Base-by-base conservation (phyloP, 805 yeast species). In the Clavispora phyllophila region DNA sequence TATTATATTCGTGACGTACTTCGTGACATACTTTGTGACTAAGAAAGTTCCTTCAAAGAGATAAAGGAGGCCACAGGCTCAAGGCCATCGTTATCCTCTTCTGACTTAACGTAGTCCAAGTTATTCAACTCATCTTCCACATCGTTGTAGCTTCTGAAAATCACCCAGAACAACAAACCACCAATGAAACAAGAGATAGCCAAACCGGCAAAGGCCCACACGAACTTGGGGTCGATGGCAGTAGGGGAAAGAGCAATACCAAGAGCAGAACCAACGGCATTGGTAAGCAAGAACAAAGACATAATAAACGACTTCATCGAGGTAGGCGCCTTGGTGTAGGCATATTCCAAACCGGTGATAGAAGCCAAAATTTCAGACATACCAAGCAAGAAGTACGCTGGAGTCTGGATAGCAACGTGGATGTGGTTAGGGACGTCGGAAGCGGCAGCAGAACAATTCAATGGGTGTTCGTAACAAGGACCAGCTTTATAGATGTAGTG, bases 321-420 rank as follows among this genome's bases (percentile, higher is more conserved):
- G 8, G 72, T 73, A 33, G 93, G 93, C 5, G 93, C 91, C 67
- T 85, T 82, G 22, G 89, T 80, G 66, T 83, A 86, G 15, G 95
- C 95, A 58, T 83, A 84, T 66, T 86, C 93, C 53, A 83, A 75
- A 54, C 91, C 93, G 18, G 93, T 84, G 54, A 84, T 78, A 41
- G 86, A 82, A 25, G 90, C 89, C 53, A 86, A 76, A 50, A 85
- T 84, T 63, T 86, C 95, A 14, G 89, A 78, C 41, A 83, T 59
- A 10, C 86, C 91, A 62, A 83, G 79, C 49, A 86, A 65, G 34
- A 83, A 73, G 62, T 85, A 86, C 4, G 88, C 84, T 14, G 84
- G 84, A n/a, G 68, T 70, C 66, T 84, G 90, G 47, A 79, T 69
- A 50, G 86, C 87, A 50, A 86, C 80, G 59, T 82, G 84, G 37